A percentile compares a stretch with the other conserved stretches of the same genome.
Conservation (phyloP, 139 green algal genomes). For the Chlorella sorokiniana region DNA sequence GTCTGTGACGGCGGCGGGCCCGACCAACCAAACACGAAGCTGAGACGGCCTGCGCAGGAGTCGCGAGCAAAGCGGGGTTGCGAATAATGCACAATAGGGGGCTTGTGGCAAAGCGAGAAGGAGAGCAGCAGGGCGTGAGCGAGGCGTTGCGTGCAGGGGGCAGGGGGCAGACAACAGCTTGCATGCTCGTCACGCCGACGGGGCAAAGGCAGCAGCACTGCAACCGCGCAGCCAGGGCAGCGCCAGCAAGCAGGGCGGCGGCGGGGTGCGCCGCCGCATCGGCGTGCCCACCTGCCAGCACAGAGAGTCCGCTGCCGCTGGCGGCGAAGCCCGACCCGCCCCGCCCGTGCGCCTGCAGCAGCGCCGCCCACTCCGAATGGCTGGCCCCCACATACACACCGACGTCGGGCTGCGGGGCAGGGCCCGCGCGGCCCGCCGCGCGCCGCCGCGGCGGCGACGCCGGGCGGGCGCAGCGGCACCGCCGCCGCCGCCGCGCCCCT, state of each 20-base stretch:
- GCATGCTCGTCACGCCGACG: no score
- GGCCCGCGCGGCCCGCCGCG: neutral
- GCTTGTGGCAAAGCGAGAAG: neutral
- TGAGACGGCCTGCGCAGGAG: constrained; percentile 67
- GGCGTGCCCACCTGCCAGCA: constrained; percentile 25
- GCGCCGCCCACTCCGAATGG: constrained; percentile 29
- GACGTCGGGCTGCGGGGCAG: constrained; percentile 45
- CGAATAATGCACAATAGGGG: constrained; percentile 38
- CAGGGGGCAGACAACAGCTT: no score
- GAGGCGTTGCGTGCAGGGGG: no score
- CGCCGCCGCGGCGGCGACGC: constrained; percentile 22
- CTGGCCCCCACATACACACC: constrained; percentile 72
- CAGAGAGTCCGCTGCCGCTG: constrained; percentile 51
- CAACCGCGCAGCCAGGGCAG: neutral
- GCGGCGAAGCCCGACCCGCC: constrained; percentile 41
- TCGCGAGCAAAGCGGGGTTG: constrained; percentile 51
- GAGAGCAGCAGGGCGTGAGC: no score
- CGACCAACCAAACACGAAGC: constrained; percentile 78
- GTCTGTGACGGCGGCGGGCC: constrained; percentile 74
- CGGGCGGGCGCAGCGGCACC: constrained; percentile 22
- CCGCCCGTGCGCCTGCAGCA: constrained; percentile 16
- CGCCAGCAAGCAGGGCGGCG: neutral
- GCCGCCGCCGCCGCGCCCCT: neutral
- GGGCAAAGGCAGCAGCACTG: neutral
- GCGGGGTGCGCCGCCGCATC: neutral